phyloP scores from a whole-genome alignment of 2,329 filamentous ascomycete species.

The Aspergillus quadricinctus region DNA sequence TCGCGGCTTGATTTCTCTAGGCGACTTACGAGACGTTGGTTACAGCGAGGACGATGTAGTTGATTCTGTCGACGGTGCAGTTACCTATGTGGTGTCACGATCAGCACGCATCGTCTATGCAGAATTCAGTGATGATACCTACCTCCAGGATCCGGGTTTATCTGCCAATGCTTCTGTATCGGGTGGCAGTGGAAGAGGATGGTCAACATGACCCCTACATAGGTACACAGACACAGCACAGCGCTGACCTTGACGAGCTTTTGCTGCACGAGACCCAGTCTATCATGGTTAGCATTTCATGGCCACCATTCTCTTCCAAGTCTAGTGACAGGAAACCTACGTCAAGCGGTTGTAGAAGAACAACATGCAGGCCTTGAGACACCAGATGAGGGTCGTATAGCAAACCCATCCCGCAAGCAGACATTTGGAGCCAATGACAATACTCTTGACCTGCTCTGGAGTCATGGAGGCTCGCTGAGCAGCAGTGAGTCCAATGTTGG shows the following conservation, averaged over 20 bases:
- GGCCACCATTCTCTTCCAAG: too few relatives aligned
- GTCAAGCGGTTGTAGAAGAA: slow-evolving; percentile 44
- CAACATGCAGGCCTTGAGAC: slow-evolving; percentile 42
- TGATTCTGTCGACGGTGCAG: slow-evolving; percentile 35
- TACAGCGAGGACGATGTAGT: slow-evolving; percentile 36
- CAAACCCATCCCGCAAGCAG: slow-evolving; percentile 38
- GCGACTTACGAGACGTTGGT: slow-evolving; percentile 34
- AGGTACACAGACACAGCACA: slow-evolving; percentile 27
- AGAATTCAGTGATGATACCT: background rate
- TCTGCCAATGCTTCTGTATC: slow-evolving; percentile 38
- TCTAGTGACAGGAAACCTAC: slow-evolving; percentile 20
- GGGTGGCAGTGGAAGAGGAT: slow-evolving; percentile 38
- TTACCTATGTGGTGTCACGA: background rate
- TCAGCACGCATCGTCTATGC: background rate
- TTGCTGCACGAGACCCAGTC: slow-evolving; percentile 36
- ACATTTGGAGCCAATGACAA: slow-evolving; percentile 32
- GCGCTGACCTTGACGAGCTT: slow-evolving; percentile 36
- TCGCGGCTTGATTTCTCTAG: background rate
- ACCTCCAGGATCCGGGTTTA: slow-evolving; percentile 41
- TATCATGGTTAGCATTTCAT: slow-evolving; percentile 3
- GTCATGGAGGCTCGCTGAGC: slow-evolving; percentile 29
- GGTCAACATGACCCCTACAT: slow-evolving; percentile 29
- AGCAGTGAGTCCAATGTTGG: slow-evolving; percentile 35
- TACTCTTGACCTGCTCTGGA: slow-evolving; percentile 22
- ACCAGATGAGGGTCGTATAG: slow-evolving; percentile 43